A percentile compares a stretch with the other conserved stretches of the same genome.
Evolutionary conservation across 768 basidiomycete genomes (phyloP).

Genomic region (Xanthoconium stramineum): DNA sequence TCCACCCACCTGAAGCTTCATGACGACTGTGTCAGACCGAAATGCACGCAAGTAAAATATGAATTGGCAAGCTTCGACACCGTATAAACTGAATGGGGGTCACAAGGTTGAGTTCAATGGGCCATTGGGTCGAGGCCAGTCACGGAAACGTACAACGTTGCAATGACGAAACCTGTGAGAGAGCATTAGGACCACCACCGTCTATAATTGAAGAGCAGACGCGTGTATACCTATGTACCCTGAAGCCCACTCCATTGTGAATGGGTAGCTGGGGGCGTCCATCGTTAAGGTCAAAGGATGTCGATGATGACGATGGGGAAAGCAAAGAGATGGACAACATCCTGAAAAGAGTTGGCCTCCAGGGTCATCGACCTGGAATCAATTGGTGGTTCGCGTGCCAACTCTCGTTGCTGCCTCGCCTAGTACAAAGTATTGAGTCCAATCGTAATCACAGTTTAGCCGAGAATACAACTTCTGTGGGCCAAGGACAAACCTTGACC

Average conservation of each 20-base stretch:
- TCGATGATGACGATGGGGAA: too few relatives aligned
- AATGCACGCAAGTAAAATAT: conserved; percentile 4
- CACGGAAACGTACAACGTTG: conserved; percentile 1
- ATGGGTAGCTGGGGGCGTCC: neutral
- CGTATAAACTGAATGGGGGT: conserved; percentile 1
- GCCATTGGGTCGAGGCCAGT: too few relatives aligned
- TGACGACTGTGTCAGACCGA: neutral
- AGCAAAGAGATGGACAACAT: too few relatives aligned
- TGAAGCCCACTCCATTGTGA: neutral
- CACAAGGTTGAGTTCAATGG: neutral
- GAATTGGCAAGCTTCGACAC: conserved; percentile 10
- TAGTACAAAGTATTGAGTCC: too few relatives aligned
- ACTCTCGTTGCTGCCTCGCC: too few relatives aligned
- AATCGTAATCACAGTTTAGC: too few relatives aligned
- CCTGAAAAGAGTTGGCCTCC: too few relatives aligned
- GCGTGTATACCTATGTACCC: conserved; percentile 8
- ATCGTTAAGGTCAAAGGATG: neutral
- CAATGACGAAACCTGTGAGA: neutral
- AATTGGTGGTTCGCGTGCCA: too few relatives aligned
- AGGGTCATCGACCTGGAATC: too few relatives aligned
- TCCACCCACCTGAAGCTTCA: conserved; percentile 3
- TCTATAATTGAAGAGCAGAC: neutral
- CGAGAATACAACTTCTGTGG: too few relatives aligned
- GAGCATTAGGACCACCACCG: too few relatives aligned
- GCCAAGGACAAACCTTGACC: too few relatives aligned